These are phyloP conservation scores for Zymoseptoria pseudotritici DNA, from an alignment of 2,329 filamentous ascomycete genomes.

Conservation along the genomic window DNA sequence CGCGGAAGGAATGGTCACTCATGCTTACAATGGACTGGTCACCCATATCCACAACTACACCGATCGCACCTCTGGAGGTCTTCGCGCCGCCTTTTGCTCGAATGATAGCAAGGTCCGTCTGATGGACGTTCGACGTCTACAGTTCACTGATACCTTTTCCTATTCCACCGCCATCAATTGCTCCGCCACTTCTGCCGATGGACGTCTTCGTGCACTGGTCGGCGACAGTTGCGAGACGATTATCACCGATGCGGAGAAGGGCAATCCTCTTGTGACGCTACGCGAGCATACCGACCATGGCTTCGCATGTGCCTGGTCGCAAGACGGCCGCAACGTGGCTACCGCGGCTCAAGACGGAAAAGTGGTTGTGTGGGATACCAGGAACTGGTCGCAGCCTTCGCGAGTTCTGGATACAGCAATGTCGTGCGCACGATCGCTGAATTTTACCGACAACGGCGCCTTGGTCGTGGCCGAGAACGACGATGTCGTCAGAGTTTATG, in stretches of 20 bases:
- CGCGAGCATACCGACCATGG: conserved; percentile 55
- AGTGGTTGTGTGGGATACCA: conserved; percentile 69
- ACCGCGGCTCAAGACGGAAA: conserved; percentile 70
- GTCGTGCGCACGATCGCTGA: conserved; percentile 60
- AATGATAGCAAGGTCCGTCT: conserved; percentile 50
- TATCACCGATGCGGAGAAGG: conserved; percentile 60
- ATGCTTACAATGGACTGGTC: conserved; percentile 47
- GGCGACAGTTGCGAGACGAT: conserved; percentile 60
- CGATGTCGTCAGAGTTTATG: conserved; percentile 57
- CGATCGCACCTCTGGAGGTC: conserved; percentile 39
- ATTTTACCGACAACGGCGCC: conserved; percentile 65
- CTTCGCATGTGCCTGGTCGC: conserved; percentile 73
- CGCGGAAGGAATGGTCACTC: conserved; percentile 42
- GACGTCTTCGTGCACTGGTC: conserved; percentile 63
- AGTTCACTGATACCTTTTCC: conserved; percentile 47
- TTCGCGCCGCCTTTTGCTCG: conserved; percentile 49
- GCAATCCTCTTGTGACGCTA: conserved; percentile 50
- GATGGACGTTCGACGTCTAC: conserved; percentile 50
- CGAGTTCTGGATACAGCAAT: conserved; percentile 56
- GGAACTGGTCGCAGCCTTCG: conserved; percentile 54
- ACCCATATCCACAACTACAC: conserved; percentile 51
- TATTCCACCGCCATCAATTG: conserved; percentile 64
- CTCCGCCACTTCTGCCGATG: conserved; percentile 63
- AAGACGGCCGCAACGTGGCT: conserved; percentile 67
- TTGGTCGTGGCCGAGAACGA: conserved; percentile 69